Evolutionary conservation across 106 monocot genomes (phyloP).

Genomic region (Dendrobium chrysotoxum): DNA sequence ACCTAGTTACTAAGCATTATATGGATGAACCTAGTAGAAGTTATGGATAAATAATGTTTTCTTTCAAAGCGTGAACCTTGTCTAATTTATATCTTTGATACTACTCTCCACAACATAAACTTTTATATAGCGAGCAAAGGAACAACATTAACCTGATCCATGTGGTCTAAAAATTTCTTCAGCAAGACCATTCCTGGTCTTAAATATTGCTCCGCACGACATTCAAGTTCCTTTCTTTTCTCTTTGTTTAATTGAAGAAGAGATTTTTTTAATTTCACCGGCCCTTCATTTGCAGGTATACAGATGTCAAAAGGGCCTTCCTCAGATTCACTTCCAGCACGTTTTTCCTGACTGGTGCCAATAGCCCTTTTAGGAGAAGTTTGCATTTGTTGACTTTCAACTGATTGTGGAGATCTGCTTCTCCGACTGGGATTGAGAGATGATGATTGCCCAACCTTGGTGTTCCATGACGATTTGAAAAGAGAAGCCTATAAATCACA

Average conservation of each 20-base stretch:
- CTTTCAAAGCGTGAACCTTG: not conserved
- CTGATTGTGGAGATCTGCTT: constrained; percentile 3
- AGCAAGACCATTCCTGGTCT: constrained; percentile 53
- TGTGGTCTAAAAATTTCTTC: constrained; percentile 23
- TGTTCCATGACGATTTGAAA: not conserved
- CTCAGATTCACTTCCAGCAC: constrained; percentile 10
- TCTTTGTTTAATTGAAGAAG: constrained; percentile 29
- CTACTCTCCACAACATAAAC: not conserved
- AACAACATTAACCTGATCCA: constrained; percentile 32
- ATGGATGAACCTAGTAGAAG: not conserved
- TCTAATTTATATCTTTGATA: not conserved
- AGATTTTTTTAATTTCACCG: constrained; percentile 19
- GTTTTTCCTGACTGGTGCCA: not conserved
- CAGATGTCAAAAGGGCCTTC: constrained; percentile 32
- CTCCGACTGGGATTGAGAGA: not conserved
- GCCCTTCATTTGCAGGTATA: not conserved
- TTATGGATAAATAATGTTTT: not conserved
- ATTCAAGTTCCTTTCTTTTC: constrained; percentile 21
- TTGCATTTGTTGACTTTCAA: constrained; percentile 5
- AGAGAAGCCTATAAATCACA: constrained; percentile 10
- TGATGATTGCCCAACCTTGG: not conserved
- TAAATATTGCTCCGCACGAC: constrained; percentile 8
- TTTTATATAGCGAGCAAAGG: not conserved
- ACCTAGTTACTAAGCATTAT: not conserved
- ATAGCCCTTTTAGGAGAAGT: constrained; percentile 10